phyloP scores from a whole-genome alignment of 2,329 filamentous ascomycete genomes.

The Venturia aucupariae region DNA sequence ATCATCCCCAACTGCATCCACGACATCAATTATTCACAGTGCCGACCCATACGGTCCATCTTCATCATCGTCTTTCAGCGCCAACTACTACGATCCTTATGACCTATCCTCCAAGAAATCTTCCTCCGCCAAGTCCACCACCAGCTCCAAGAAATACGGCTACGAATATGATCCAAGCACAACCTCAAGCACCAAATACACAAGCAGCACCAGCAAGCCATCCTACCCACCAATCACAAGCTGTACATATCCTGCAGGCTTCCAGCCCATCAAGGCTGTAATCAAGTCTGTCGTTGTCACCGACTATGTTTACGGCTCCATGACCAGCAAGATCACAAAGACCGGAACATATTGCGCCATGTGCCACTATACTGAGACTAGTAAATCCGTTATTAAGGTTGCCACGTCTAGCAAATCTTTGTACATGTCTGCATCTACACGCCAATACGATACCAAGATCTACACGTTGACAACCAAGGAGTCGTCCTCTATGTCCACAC shows the following conservation, averaged over 20 bases:
- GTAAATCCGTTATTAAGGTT: not conserved
- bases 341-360: slow-evolving; percentile 8
- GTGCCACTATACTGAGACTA: slow-evolving; percentile 12
- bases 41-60: too few relatives aligned
- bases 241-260: slow-evolving; percentile 1
- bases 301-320: slow-evolving; percentile 10
- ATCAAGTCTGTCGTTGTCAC: not conserved
- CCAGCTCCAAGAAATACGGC: too few relatives aligned
- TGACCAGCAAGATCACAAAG: slow-evolving; percentile 10
- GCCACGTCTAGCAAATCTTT: not conserved
- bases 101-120: too few relatives aligned
- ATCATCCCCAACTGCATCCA: not conserved
- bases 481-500: not conserved
- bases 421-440: slow-evolving; percentile 3
- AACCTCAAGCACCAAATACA: not conserved
- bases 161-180: not conserved
- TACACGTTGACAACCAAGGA: not conserved
- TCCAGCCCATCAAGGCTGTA: slow-evolving; percentile 8
- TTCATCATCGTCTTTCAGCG: too few relatives aligned
- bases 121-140: too few relatives aligned
- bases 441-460: not conserved
- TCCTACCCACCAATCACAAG: not conserved
- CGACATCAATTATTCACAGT: not conserved
- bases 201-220: not conserved
- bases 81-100: too few relatives aligned